Evolutionary conservation across 176 grass and related monocot species (phyloP).

Genomic region (Avena eriantha): DNA sequence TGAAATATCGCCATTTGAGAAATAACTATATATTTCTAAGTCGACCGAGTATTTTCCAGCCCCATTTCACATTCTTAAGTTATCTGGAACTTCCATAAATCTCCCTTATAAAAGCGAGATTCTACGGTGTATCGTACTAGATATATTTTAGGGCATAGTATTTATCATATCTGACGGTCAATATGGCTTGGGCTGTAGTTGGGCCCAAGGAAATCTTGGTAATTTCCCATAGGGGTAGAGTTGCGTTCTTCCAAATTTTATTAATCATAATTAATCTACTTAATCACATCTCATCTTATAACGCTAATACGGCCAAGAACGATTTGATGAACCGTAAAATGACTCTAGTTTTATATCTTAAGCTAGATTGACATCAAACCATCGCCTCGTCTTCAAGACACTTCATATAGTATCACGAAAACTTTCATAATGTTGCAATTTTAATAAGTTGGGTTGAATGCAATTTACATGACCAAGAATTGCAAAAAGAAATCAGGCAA

Average conservation of each 20-base stretch:
- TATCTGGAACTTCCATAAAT: neutral
- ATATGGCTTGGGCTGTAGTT: no score
- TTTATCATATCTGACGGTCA: no score
- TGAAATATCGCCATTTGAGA: neutral
- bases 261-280: no score
- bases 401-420: neutral
- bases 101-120: neutral
- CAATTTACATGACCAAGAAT: neutral
- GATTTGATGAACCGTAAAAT: no score
- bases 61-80: neutral
- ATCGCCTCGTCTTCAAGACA: neutral
- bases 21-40: neutral
- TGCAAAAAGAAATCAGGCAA: neutral
- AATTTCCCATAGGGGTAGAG: no score
- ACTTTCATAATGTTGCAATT: neutral
- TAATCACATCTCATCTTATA: no score
- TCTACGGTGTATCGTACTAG: no score
- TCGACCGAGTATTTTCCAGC: neutral
- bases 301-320: no score
- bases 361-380: neutral
- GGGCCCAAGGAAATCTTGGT: no score
- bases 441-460: neutral
- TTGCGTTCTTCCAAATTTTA: no score
- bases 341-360: neutral
- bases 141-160: no score